Evolutionary conservation across 2,329 filamentous ascomycete species (phyloP).

Genomic region (Calonectria fujianensis): DNA sequence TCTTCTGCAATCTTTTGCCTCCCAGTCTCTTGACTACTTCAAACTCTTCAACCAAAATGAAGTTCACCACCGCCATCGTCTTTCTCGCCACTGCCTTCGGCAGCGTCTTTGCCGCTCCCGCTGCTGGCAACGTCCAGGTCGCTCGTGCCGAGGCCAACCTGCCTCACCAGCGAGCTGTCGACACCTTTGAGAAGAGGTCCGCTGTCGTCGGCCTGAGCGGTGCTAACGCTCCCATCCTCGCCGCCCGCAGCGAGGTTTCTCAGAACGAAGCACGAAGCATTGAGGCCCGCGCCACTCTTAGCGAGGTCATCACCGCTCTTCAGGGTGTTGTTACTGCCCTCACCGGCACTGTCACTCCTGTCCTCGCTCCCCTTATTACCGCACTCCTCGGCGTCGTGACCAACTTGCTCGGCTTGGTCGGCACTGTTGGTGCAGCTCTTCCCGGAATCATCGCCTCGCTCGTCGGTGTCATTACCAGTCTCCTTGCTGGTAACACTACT

Average conservation of each 20-base stretch:
- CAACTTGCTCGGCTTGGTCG: no score
- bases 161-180: slow-evolving; percentile 1
- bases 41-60: slow-evolving; percentile 9
- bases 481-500: no score
- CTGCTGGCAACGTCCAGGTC: slow-evolving; percentile 3
- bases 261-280: not conserved
- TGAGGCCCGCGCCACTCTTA: not conserved
- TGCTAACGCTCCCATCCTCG: not conserved
- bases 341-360: not conserved
- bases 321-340: not conserved
- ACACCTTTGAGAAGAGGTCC: slow-evolving; percentile 11
- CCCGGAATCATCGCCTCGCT: no score
- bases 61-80: slow-evolving; percentile 14
- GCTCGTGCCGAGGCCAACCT: slow-evolving; percentile 10
- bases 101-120: slow-evolving; percentile 10
- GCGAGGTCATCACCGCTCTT: not conserved
- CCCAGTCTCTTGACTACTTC: slow-evolving; percentile 3
- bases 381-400: not conserved
- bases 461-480: no score
- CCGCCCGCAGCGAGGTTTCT: not conserved
- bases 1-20: not conserved
- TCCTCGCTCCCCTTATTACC: not conserved
- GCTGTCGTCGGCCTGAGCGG: not conserved
- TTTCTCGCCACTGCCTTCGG: slow-evolving; percentile 4
- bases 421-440: no score